These are phyloP conservation scores for Fusarium sp. DNA, from an alignment of 2,329 filamentous ascomycete genomes.

Conservation along the genomic window DNA sequence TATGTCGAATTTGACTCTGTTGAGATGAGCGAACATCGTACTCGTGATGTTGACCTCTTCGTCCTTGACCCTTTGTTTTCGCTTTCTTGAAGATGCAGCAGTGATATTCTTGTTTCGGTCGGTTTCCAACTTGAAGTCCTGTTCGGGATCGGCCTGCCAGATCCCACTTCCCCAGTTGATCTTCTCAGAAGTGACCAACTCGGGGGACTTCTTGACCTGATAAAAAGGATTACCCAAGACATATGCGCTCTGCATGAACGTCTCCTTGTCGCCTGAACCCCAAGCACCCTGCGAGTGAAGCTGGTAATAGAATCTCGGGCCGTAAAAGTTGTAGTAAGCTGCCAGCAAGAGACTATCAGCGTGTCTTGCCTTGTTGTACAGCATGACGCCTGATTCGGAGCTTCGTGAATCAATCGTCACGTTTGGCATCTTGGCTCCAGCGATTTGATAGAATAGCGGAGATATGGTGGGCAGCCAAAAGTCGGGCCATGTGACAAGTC, in stretches of 20 bases:
- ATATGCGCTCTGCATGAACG: slow-evolving; percentile 37
- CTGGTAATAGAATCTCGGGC: slow-evolving; percentile 37
- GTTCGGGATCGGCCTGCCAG: slow-evolving; percentile 43
- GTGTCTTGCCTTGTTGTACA: slow-evolving; percentile 36
- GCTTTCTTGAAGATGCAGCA: background rate
- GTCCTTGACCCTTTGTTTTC: background rate
- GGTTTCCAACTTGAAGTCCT: slow-evolving; percentile 31
- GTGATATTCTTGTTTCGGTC: background rate
- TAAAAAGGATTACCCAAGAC: slow-evolving; percentile 37
- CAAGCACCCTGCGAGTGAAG: slow-evolving; percentile 45
- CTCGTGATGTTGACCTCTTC: slow-evolving; percentile 12
- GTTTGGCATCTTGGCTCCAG: slow-evolving; percentile 23
- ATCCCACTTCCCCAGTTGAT: slow-evolving; percentile 43
- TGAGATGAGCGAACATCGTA: slow-evolving; percentile 43
- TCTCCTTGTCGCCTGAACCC: slow-evolving; percentile 44
- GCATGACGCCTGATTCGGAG: slow-evolving; percentile 41
- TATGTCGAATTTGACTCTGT: slow-evolving; percentile 42
- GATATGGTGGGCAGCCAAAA: slow-evolving; percentile 45
- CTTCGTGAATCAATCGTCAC: slow-evolving; percentile 33
- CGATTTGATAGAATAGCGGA: slow-evolving; percentile 39
- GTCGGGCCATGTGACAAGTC: slow-evolving; percentile 43
- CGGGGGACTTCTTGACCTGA: slow-evolving; percentile 28
- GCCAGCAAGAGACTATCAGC: slow-evolving; percentile 41
- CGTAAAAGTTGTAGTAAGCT: slow-evolving; percentile 43
- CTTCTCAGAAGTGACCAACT: slow-evolving; percentile 14